These are phyloP conservation scores for Zostera marina DNA, from an alignment of 116 monocot genomes.

Conservation along the genomic window DNA sequence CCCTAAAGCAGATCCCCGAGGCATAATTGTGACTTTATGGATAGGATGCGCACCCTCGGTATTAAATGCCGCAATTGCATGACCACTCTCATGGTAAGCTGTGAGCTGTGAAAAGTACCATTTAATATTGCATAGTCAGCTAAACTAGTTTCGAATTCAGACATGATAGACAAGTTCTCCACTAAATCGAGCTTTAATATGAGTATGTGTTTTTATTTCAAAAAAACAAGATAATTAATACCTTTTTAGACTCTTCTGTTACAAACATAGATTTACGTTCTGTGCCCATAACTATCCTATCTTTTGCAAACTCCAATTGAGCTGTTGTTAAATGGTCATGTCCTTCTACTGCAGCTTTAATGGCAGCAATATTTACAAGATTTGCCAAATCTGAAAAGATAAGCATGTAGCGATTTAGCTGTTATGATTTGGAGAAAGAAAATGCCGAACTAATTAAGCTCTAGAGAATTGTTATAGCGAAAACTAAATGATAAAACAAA, in stretches of 20 bases:
- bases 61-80: slow-evolving; percentile 82
- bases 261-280: slow-evolving; percentile 83
- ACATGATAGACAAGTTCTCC: not conserved
- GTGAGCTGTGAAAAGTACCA: slow-evolving; percentile 43
- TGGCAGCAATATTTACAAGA: slow-evolving; percentile 93
- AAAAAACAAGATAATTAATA: not conserved
- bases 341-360: slow-evolving; percentile 94
- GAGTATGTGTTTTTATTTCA: not conserved
- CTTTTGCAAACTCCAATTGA: slow-evolving; percentile 90
- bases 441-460: not conserved
- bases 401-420: not conserved
- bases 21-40: slow-evolving; percentile 94
- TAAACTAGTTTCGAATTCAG: not conserved
- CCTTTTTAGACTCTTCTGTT: slow-evolving; percentile 93
- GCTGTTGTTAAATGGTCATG: slow-evolving; percentile 45
- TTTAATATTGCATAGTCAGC: not conserved
- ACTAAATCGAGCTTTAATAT: too few relatives aligned
- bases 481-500: too few relatives aligned
- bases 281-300: slow-evolving; percentile 94
- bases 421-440: not conserved
- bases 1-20: slow-evolving; percentile 78
- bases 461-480: not conserved
- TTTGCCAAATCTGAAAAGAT: slow-evolving; percentile 74
- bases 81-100: slow-evolving; percentile 97
- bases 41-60: slow-evolving; percentile 91